Base-by-base conservation (phyloP, 2,329 filamentous ascomycete species). In the Phyllosticta paracitricarpa region DNA sequence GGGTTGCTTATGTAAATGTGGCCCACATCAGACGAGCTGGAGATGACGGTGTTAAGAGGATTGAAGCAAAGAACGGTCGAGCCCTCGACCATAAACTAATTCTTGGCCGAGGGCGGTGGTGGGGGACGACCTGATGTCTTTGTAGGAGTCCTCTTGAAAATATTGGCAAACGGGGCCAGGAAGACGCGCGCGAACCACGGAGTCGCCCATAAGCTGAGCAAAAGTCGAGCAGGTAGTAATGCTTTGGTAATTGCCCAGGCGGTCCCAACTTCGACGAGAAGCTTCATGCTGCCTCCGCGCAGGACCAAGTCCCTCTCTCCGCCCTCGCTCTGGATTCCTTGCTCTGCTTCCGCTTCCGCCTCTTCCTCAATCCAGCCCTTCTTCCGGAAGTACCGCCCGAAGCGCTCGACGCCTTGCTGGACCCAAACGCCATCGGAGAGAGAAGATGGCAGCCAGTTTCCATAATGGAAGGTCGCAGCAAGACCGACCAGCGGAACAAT, bases 211-310 rank as follows among this genome's bases (percentile, higher is more conserved):
- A 95, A 82, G 75, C 92, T 96, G 6, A 84, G 75, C 26, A 87
- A 77, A 64, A 99, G 83, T 66, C 94, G 82, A 12, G 89, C 68
- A 0, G 94, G 91, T 65, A 99, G 73, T 62, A 97, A 70, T 17
- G 85, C 85, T 76, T 99, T 99, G 0, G 91, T 95, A 64, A 97
- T 82, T 0, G 91, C 89, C 78, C 94, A 99, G 4, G 94, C 92
- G 22, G 94, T 88, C 25, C 90, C 94, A 65, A 97, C 84, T 73
- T 71, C 72, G 58, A 61, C 35, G 33, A 62, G 57, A 19, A 54
- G 56, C 53, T 57, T 33, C 40, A 81, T 78, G 69, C 66, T 70
- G 66, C 74, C 65, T 14, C 48, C 59, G 68, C 51, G 71, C 71
- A 63, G 70, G 69, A 61, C 62, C 69, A 62, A 62, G 67, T 48